Percentiles rank a stretch among this genome's conserved stretches.
Evolutionary conservation across 495 filamentous ascomycete species (phyloP).

Genomic region (Glonium stellatum): DNA sequence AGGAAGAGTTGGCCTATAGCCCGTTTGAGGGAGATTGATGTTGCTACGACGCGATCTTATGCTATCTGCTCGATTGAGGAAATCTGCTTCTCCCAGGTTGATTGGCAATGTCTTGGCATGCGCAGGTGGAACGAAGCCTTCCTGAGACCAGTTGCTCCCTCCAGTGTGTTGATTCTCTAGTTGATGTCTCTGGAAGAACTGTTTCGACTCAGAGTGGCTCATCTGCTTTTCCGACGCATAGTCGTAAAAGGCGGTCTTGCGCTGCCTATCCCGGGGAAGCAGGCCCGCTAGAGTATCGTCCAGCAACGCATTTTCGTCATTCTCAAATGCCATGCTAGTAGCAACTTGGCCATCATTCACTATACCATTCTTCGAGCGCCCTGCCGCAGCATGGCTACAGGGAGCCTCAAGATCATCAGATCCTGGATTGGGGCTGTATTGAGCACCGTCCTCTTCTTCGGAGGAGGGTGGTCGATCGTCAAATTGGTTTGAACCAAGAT

Average conservation of each 20-base stretch:
- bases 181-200: constrained; percentile 90
- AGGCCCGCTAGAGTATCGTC: constrained; percentile 46
- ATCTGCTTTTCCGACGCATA: constrained; percentile 83
- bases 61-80: constrained; percentile 26
- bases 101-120: constrained; percentile 33
- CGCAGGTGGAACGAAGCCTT: constrained; percentile 47
- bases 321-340: constrained; percentile 12
- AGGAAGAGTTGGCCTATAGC: constrained; percentile 16
- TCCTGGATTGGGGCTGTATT: background rate
- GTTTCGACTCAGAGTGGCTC: constrained; percentile 83
- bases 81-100: constrained; percentile 26
- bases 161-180: constrained; percentile 46
- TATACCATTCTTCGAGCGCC: background rate
- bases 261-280: constrained; percentile 66
- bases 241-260: constrained; percentile 78
- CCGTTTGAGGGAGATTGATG: constrained; percentile 24
- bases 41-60: constrained; percentile 34
- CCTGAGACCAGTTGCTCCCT: constrained; percentile 43
- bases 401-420: background rate
- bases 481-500: background rate
- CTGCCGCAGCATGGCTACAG: background rate
- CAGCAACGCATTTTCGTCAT: constrained; percentile 15
- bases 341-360: constrained; percentile 1
- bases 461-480: background rate
- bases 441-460: background rate